Conservation (phyloP, 2,329 filamentous ascomycete species). For the Rasamsonia emersonii region DNA sequence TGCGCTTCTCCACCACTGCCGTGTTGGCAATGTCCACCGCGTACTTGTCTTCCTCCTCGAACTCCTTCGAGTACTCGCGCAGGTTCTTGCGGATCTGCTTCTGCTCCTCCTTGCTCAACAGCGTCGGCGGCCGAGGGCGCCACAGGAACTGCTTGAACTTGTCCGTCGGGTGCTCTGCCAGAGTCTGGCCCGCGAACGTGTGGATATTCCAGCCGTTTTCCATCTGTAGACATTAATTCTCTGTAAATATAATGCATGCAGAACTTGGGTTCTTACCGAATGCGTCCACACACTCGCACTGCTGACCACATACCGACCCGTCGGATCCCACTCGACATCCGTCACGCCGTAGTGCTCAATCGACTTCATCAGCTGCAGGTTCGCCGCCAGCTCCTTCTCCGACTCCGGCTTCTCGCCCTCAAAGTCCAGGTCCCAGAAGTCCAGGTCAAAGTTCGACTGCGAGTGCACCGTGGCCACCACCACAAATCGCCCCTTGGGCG, state of each 20-base stretch:
- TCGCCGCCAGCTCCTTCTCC: constrained; percentile 89
- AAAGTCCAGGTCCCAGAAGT: constrained; percentile 97
- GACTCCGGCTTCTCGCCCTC: constrained; percentile 91
- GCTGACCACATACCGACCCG: constrained; percentile 85
- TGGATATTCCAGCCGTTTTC: constrained; percentile 99
- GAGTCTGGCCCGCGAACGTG: constrained; percentile 83
- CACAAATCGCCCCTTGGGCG: constrained; percentile 87
- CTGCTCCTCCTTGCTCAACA: constrained; percentile 93
- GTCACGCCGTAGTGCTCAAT: constrained; percentile 96
- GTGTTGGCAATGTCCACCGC: constrained; percentile 90
- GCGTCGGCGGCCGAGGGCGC: constrained; percentile 83
- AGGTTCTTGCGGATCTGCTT: constrained; percentile 97
- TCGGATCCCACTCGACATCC: constrained; percentile 96
- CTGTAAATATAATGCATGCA: constrained; percentile 6
- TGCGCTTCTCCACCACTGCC: constrained; percentile 81
- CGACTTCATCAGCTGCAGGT: constrained; percentile 88
- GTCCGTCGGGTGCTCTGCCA: constrained; percentile 85
- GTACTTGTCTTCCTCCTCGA: constrained; percentile 91
- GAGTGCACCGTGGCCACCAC: constrained; percentile 89
- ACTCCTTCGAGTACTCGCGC: constrained; percentile 87
- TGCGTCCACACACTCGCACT: constrained; percentile 96
- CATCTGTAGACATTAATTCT: constrained; percentile 53
- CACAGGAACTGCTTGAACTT: constrained; percentile 98
- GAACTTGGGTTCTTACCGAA: constrained; percentile 53
- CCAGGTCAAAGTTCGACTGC: constrained; percentile 86